Evolutionary conservation across 495 filamentous ascomycete genomes (phyloP).

Genomic region (Tuber magnatum): DNA sequence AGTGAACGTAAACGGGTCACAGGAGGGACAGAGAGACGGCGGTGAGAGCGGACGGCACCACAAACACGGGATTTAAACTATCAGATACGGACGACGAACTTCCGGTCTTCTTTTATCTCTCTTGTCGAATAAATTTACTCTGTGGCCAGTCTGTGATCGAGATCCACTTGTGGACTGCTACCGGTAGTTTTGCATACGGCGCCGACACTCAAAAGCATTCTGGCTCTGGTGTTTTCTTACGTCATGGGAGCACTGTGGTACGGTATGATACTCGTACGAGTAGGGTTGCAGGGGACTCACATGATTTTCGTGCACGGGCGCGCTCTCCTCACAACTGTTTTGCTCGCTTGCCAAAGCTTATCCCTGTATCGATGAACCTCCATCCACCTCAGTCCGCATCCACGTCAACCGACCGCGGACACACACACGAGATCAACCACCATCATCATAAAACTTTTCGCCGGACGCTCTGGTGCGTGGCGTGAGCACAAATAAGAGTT

Average conservation of each 20-base stretch:
- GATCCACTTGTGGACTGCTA: neutral
- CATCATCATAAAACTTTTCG: neutral
- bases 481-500: neutral
- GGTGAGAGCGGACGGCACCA: neutral
- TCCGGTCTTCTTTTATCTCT: no score
- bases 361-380: neutral
- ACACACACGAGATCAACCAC: neutral
- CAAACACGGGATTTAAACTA: no score
- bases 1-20: neutral
- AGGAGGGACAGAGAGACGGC: neutral
- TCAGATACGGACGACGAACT: no score
- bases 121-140: neutral
- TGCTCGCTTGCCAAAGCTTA: neutral
- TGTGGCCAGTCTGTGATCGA: neutral
- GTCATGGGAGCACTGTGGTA: neutral
- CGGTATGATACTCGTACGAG: neutral
- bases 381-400: neutral
- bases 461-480: neutral
- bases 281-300: neutral
- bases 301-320: slow-evolving; percentile 3
- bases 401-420: neutral
- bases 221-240: neutral
- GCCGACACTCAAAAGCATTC: neutral
- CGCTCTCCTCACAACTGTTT: neutral
- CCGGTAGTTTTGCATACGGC: neutral